Conservation (phyloP, 176 grass and related monocot genomes). For the Phoenix roebelenii region DNA sequence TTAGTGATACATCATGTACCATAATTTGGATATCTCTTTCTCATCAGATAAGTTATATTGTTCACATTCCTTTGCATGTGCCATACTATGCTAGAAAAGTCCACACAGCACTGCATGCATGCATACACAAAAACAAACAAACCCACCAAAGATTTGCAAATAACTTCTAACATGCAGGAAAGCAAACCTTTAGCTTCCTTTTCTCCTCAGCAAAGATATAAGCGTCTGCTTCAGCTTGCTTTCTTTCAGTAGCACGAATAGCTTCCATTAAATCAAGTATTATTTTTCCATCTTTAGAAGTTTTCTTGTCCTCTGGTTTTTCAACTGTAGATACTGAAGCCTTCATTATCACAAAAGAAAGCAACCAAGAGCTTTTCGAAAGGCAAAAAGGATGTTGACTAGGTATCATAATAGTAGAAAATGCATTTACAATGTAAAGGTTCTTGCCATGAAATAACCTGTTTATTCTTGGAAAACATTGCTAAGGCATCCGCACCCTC, state of each 20-base stretch:
- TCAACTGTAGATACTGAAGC: conserved; percentile 30
- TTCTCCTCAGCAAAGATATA: conserved; percentile 88
- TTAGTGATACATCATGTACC: too few species aligned
- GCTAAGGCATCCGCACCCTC: conserved; percentile 17
- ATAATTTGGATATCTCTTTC: too few species aligned
- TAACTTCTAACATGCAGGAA: neutral
- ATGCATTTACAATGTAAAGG: neutral
- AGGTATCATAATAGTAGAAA: too few species aligned
- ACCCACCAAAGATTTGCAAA: conserved; percentile 13
- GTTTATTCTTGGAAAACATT: conserved; percentile 1
- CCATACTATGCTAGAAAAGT: too few species aligned
- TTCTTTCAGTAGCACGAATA: conserved; percentile 86
- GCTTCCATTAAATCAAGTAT: conserved; percentile 79
- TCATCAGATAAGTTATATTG: too few species aligned
- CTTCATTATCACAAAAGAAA: conserved; percentile 20
- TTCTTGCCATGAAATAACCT: conserved; percentile 13
- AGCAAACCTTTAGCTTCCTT: conserved; percentile 81
- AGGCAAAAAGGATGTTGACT: neutral
- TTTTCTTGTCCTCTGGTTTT: conserved; percentile 17
- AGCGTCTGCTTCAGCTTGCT: conserved; percentile 83
- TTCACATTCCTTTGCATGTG: too few species aligned
- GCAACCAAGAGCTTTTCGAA: conserved; percentile 10
- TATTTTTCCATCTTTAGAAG: conserved; percentile 50
- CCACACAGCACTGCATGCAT: too few species aligned
- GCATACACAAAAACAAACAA: neutral